phyloP scores from a whole-genome alignment of 2,329 filamentous ascomycete genomes.

The Nemania diffusa region DNA sequence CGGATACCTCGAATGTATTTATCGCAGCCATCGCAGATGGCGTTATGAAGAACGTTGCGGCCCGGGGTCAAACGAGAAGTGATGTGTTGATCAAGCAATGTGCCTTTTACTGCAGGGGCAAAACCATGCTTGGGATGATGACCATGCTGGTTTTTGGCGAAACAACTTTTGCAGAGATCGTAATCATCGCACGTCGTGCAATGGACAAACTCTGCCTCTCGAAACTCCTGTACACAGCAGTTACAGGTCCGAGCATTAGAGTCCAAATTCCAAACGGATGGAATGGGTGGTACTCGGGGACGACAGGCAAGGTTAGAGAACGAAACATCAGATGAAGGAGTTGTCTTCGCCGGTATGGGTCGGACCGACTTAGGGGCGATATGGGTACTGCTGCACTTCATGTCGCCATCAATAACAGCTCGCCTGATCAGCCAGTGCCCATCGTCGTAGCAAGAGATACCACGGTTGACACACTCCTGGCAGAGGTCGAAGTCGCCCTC shows the following conservation, averaged over 20 bases:
- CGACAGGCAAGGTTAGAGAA: conserved; percentile 37
- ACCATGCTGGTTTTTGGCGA: conserved; percentile 79
- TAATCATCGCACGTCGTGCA: conserved; percentile 88
- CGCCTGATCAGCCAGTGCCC: conserved; percentile 97
- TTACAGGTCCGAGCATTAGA: conserved; percentile 71
- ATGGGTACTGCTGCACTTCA: conserved; percentile 87
- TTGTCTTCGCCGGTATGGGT: conserved; percentile 38
- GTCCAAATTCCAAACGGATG: conserved; percentile 28
- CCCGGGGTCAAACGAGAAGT: conserved; percentile 78
- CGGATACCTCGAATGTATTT: conserved; percentile 87
- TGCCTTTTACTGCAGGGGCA: conserved; percentile 71
- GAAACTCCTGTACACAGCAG: conserved; percentile 73
- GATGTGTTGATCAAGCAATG: conserved; percentile 69
- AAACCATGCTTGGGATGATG: conserved; percentile 92
- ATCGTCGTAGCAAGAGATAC: conserved; percentile 79
- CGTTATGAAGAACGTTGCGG: conserved; percentile 83
- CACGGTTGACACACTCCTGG: conserved; percentile 77
- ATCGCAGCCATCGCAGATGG: conserved; percentile 95
- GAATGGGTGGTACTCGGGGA: conserved; percentile 8
- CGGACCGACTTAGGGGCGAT: conserved; percentile 71
- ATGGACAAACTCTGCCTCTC: conserved; percentile 84
- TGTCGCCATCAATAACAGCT: conserved; percentile 78
- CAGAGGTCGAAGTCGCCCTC: conserved; percentile 96
- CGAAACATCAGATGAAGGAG: neutral
- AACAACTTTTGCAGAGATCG: conserved; percentile 89